A percentile compares a stretch with the other conserved stretches of the same genome.
These are phyloP conservation scores for Ophiocordyceps polyrhachis-furcata DNA, from an alignment of 2,329 filamentous ascomycete genomes.

Conservation along the genomic window DNA sequence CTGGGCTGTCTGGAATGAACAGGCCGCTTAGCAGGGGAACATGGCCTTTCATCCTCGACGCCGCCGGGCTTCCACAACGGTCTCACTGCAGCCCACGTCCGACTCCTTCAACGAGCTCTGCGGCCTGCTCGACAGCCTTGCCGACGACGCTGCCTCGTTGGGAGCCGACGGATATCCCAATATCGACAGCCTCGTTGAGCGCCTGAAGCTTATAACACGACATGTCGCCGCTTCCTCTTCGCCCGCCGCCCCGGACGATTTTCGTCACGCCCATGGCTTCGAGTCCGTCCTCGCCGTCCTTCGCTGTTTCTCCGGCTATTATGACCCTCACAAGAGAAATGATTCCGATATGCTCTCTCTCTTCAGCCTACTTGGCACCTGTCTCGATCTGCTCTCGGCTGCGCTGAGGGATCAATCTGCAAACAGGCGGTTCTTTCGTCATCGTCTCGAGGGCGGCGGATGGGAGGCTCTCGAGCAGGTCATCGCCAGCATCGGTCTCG, in stretches of 20 bases:
- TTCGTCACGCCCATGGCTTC: slow-evolving; percentile 66
- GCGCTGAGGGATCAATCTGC: slow-evolving; percentile 63
- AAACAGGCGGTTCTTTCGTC: slow-evolving; percentile 74
- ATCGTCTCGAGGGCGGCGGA: slow-evolving; percentile 55
- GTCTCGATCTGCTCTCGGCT: slow-evolving; percentile 57
- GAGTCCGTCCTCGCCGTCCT: slow-evolving; percentile 52
- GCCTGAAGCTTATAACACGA: slow-evolving; percentile 48
- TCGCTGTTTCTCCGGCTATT: slow-evolving; percentile 54
- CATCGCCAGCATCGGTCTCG: slow-evolving; percentile 47
- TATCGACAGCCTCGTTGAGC: slow-evolving; percentile 28
- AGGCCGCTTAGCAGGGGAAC: slow-evolving; percentile 1
- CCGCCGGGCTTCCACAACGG: slow-evolving; percentile 45
- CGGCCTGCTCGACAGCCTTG: slow-evolving; percentile 29
- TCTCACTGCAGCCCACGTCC: slow-evolving; percentile 39
- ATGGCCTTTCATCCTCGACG: slow-evolving; percentile 36
- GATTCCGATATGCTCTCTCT: slow-evolving; percentile 44
- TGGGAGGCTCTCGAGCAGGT: slow-evolving; percentile 61
- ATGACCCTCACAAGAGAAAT: slow-evolving; percentile 45
- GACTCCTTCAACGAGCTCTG: slow-evolving; percentile 43
- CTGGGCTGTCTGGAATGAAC: slow-evolving; percentile 11
- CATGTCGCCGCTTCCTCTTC: slow-evolving; percentile 31
- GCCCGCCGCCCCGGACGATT: slow-evolving; percentile 51
- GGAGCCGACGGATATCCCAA: slow-evolving; percentile 26
- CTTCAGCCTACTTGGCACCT: slow-evolving; percentile 50
- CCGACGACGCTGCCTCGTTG: slow-evolving; percentile 14